Evolutionary conservation across 1,139 yeast species (phyloP).

Genomic region (Barnettozyma hawaiiensis): DNA sequence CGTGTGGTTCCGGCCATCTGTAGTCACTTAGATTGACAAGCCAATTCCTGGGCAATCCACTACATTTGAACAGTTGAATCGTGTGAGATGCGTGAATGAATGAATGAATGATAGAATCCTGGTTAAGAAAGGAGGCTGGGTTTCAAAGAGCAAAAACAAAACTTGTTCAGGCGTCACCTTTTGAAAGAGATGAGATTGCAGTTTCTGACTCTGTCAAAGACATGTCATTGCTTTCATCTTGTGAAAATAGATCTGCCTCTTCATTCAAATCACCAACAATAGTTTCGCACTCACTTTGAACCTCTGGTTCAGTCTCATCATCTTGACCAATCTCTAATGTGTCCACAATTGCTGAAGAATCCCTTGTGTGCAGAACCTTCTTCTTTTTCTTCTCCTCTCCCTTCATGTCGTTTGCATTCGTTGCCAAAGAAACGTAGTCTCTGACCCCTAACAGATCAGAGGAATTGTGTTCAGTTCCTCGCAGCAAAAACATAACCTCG

Average conservation of each 20-base stretch:
- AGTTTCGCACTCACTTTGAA: slow-evolving; percentile 5
- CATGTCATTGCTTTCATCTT: neutral
- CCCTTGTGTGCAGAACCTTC: neutral
- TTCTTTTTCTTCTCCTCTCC: neutral
- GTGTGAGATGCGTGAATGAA: no score
- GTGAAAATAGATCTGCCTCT: neutral
- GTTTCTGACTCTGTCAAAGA: neutral
- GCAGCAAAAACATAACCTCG: slow-evolving; percentile 6
- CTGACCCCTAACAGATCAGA: slow-evolving; percentile 2
- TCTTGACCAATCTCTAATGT: slow-evolving; percentile 4
- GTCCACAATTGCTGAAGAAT: neutral
- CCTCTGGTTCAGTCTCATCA: slow-evolving; percentile 4
- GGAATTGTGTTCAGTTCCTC: neutral
- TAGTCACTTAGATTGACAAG: neutral
- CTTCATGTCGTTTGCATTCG: neutral
- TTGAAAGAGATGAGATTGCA: neutral
- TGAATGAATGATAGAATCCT: neutral
- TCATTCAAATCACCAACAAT: neutral
- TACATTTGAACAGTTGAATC: neutral
- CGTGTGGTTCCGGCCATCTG: neutral
- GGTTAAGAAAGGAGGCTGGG: neutral
- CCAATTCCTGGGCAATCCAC: neutral
- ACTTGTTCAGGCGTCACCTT: neutral
- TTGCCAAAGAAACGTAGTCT: neutral
- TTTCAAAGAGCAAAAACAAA: no score